Base-by-base conservation (phyloP, 495 filamentous ascomycete genomes). In the Xylaria castorea region DNA sequence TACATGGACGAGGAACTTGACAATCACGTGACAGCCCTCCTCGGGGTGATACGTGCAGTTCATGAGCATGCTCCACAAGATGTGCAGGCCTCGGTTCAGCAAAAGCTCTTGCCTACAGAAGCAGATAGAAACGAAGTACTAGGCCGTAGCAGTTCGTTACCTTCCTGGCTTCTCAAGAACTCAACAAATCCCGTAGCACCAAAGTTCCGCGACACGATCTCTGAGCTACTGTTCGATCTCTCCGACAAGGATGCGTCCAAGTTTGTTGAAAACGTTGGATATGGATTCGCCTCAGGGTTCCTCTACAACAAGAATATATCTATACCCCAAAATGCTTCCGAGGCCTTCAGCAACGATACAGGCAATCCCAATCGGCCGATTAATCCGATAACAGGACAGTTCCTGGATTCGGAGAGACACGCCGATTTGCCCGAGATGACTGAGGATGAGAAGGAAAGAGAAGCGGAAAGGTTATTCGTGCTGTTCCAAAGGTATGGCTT, bases 361-460 rank as follows among this genome's bases (percentile, higher is more conserved):
- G 70, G 76, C 74, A 30, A 81, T 75, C 50, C 81, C 27, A 72
- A 53, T 36, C 74, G 81, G 62, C 71, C 78, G 0, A 81, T 97
- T 55, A 99, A 99, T 76, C 95, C 94, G 2, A 89, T 99, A 34
- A 98, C 96, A 4, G 96, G 96, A 0, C 96, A 99, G 80, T 88
- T 91, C 65, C 80, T 92, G 75, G 91, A 93, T 70, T 87, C 86
- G 32, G 95, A 97, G 80, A 85, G 85, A 18, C 81, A 86, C 11
- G 71, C 84, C 12, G 80, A 88, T 5, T 81, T 83, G 11, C 88
- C 88, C 1, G 87, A 90, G 25, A 98, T 99, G 96, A 95, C 92
- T 7, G 84, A 91, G 42, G 96, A 93, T 71, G 95, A 99, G 86
- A 97, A 92, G 81, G 94, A 97, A 78, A 85, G 93, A 57, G 96